Percentiles rank a stretch among this genome's conserved stretches.
phyloP scores from a whole-genome alignment of 169 alveolate species.

The Eimeria sp. region DNA sequence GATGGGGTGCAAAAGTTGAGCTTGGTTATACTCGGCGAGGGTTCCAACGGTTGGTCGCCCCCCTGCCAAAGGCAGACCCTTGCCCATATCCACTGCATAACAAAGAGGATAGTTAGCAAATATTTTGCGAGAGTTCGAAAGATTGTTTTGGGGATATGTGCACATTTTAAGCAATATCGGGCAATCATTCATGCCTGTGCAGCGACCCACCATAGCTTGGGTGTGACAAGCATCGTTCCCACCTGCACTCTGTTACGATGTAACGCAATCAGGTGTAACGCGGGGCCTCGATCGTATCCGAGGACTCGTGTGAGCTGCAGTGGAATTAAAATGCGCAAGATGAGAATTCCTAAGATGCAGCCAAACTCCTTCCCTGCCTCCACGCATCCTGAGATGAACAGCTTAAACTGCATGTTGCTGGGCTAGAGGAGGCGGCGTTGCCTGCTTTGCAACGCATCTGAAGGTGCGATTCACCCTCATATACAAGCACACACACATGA shows the following conservation, averaged over 20 bases:
- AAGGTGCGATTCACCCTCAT: too few species aligned
- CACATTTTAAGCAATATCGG: too few species aligned
- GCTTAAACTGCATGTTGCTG: not conserved
- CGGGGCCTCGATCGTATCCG: not conserved
- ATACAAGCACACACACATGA: too few species aligned
- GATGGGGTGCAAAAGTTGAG: not conserved
- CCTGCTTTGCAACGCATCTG: too few species aligned
- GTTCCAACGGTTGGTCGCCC: not conserved
- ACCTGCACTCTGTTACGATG: not conserved
- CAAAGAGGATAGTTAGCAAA: too few species aligned
- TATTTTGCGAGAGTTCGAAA: not conserved
- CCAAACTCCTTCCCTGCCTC: not conserved
- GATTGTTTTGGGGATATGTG: too few species aligned
- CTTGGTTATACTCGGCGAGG: not conserved
- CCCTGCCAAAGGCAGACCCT: not conserved
- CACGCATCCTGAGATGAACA: not conserved
- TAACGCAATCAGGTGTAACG: not conserved
- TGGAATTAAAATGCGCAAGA: not conserved
- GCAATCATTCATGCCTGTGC: too few species aligned
- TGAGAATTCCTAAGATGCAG: not conserved
- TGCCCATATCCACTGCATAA: too few species aligned
- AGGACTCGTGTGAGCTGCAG: not conserved
- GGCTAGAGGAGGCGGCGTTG: not conserved
- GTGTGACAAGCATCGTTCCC: too few species aligned
- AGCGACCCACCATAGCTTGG: too few species aligned